Conservation (phyloP, 257 asterid genomes). For the Perilla frutescens region DNA sequence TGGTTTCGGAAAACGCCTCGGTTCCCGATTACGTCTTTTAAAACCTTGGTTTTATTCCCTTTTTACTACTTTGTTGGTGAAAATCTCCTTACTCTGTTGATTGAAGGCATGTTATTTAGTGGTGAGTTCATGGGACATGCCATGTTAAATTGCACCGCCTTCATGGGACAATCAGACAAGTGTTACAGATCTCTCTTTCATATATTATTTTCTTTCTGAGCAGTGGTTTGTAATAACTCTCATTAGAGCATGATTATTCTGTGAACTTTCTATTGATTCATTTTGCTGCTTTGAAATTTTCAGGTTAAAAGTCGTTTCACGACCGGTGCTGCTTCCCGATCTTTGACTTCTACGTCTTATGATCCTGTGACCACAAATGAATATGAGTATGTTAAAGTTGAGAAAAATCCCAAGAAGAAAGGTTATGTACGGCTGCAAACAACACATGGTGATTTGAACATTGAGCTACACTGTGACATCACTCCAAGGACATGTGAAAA, state of each 20-base stretch:
- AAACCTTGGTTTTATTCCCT: too few relatives aligned
- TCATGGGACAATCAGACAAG: neutral
- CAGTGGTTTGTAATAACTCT: neutral
- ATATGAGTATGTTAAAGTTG: constrained; percentile 89
- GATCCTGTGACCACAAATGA: constrained; percentile 89
- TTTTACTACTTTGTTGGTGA: neutral
- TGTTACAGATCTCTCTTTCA: constrained; percentile 15
- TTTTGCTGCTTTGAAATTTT: constrained; percentile 34
- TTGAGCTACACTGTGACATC: constrained; percentile 96
- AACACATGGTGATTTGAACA: constrained; percentile 93
- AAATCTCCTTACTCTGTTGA: constrained; percentile 11
- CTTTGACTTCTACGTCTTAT: constrained; percentile 94
- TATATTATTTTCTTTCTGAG: constrained; percentile 14
- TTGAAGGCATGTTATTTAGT: constrained; percentile 6
- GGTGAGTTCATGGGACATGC: constrained; percentile 11
- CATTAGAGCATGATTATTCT: neutral
- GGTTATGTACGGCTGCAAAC: constrained; percentile 90
- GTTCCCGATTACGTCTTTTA: too few relatives aligned
- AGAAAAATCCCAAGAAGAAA: constrained; percentile 92
- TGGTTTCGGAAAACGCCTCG: too few relatives aligned
- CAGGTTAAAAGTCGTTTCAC: constrained; percentile 96
- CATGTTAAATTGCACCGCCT: constrained; percentile 23
- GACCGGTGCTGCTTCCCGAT: constrained; percentile 95
- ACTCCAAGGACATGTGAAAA: constrained; percentile 93
- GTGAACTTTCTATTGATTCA: constrained; percentile 25